Percentiles rank a stretch among this genome's conserved stretches.
These are phyloP conservation scores for Simplicillium sp. DNA, from an alignment of 2,329 filamentous ascomycete species.

Conservation along the genomic window DNA sequence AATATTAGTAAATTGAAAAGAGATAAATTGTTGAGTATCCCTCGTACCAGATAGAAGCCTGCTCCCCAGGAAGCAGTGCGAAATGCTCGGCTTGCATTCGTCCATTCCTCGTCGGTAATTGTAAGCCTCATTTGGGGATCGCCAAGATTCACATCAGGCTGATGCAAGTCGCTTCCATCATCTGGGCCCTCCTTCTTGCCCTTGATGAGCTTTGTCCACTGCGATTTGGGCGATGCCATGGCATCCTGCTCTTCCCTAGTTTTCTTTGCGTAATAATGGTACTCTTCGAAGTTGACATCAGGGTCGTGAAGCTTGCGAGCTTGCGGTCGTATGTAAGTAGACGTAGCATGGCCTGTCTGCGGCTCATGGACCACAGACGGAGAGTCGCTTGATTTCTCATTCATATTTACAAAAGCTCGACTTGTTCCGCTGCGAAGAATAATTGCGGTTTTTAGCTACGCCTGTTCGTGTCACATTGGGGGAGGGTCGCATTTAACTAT, in stretches of 20 bases:
- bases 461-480: too few relatives aligned
- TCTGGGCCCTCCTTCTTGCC: neutral
- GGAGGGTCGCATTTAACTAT: too few relatives aligned
- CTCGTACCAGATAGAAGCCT: neutral
- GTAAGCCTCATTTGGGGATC: slow-evolving; percentile 1
- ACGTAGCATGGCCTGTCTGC: too few relatives aligned
- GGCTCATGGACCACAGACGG: too few relatives aligned
- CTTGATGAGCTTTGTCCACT: neutral
- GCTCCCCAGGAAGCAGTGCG: slow-evolving; percentile 35
- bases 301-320: slow-evolving; percentile 12
- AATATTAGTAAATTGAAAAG: neutral
- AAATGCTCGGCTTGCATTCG: slow-evolving; percentile 32
- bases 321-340: slow-evolving; percentile 4
- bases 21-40: neutral
- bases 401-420: too few relatives aligned
- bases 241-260: slow-evolving; percentile 12
- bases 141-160: slow-evolving; percentile 1
- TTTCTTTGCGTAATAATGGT: slow-evolving; percentile 15
- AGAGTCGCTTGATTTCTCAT: too few relatives aligned
- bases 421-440: too few relatives aligned
- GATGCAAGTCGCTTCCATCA: neutral
- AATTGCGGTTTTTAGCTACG: too few relatives aligned
- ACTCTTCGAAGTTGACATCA: slow-evolving; percentile 15
- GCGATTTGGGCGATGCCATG: neutral
- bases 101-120: slow-evolving; percentile 31